A percentile compares a stretch with the other conserved stretches of the same genome.
These are phyloP conservation scores for Fusarium piperis DNA, from an alignment of 2,329 filamentous ascomycete species.

Conservation along the genomic window DNA sequence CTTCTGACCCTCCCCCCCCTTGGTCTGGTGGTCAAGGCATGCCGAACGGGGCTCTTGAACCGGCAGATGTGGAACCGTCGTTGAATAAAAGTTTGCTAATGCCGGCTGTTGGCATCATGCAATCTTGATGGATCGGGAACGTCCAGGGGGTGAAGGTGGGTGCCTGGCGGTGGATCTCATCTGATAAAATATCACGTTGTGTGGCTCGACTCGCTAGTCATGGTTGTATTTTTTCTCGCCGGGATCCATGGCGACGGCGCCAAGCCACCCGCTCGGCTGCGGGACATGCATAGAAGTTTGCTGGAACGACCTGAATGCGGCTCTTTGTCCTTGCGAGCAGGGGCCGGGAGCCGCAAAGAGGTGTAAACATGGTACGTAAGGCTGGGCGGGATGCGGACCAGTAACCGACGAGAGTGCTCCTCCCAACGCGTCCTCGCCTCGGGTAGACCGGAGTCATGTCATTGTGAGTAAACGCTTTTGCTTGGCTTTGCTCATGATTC, in stretches of 20 bases:
- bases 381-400: not conserved
- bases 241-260: not conserved
- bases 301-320: conserved; percentile 32
- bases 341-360: not conserved
- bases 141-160: not conserved
- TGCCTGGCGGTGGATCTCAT: conserved; percentile 38
- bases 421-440: not conserved
- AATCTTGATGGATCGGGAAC: conserved; percentile 36
- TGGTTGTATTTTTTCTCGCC: conserved; percentile 7
- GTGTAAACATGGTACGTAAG: not conserved
- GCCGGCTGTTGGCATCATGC: conserved; percentile 32
- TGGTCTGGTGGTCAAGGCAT: conserved; percentile 1
- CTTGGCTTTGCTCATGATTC: not conserved
- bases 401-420: not conserved
- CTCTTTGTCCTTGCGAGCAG: conserved; percentile 15
- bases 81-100: conserved; percentile 45
- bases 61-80: conserved; percentile 38
- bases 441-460: not conserved
- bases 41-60: conserved; percentile 1
- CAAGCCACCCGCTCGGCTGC: conserved; percentile 30
- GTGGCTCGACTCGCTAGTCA: conserved; percentile 25
- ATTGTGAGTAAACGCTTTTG: not conserved
- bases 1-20: not conserved
- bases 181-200: conserved; percentile 27
- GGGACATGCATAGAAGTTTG: conserved; percentile 32